Conservation (phyloP, 495 filamentous ascomycete genomes). For the Penicillium ucsense region DNA sequence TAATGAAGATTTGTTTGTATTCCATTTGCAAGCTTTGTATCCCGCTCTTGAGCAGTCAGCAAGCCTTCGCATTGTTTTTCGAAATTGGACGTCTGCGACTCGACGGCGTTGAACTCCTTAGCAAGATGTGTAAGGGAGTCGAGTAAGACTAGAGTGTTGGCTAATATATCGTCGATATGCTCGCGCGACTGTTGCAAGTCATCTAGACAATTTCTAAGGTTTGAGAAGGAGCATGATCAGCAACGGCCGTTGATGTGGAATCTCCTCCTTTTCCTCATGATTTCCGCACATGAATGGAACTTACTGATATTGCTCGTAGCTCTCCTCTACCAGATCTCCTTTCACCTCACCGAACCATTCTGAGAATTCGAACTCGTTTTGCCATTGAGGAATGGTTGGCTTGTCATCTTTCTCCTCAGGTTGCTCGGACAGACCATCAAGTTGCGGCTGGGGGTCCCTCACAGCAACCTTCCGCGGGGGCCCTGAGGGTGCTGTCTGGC, state of each 20-base stretch:
- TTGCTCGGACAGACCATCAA: conserved; percentile 16
- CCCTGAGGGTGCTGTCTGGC: conserved; percentile 35
- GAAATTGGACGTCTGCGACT: conserved; percentile 82
- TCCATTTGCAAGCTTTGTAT: conserved; percentile 66
- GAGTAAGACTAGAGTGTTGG: conserved; percentile 62
- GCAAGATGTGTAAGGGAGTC: conserved; percentile 65
- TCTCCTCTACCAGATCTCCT: conserved; percentile 62
- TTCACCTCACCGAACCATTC: conserved; percentile 54
- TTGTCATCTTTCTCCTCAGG: not conserved
- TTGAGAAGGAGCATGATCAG: conserved; percentile 4
- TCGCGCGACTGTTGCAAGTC: conserved; percentile 69
- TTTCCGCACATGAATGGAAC: conserved; percentile 12
- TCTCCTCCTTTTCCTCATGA: no score
- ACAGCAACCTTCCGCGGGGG: conserved; percentile 22
- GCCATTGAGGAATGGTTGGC: conserved; percentile 9
- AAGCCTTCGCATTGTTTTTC: conserved; percentile 84
- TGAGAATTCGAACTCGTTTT: conserved; percentile 51
- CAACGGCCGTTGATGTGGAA: no score
- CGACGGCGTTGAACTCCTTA: conserved; percentile 74
- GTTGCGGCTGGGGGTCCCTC: conserved; percentile 15
- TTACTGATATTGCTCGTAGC: conserved; percentile 79
- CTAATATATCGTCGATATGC: conserved; percentile 72
- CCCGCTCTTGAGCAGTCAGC: conserved; percentile 63
- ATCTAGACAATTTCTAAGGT: conserved; percentile 57
- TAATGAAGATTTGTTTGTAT: conserved; percentile 81